Evolutionary conservation across 768 basidiomycete species (phyloP).

Genomic region (Agaricus blazei): DNA sequence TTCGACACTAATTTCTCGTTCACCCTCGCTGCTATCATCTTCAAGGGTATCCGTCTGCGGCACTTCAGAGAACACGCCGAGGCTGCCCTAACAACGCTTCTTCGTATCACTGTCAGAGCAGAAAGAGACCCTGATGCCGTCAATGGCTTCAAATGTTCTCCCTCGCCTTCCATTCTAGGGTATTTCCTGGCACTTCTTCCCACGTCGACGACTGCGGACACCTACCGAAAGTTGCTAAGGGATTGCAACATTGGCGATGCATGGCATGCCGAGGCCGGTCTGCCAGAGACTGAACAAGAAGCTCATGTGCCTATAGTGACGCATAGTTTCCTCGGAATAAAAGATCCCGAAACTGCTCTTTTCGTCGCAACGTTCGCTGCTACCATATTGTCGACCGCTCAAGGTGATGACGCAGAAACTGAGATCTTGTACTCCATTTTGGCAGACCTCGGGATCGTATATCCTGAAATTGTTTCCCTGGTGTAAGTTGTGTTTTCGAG

Average conservation of each 20-base stretch:
- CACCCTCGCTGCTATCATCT: conserved; percentile 74
- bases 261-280: conserved; percentile 33
- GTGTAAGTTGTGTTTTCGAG: conserved; percentile 46
- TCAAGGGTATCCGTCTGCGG: conserved; percentile 79
- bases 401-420: conserved; percentile 77
- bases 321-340: conserved; percentile 53
- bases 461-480: conserved; percentile 69
- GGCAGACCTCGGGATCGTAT: conserved; percentile 59
- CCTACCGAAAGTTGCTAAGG: conserved; percentile 56
- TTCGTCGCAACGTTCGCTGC: conserved; percentile 71
- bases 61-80: conserved; percentile 58
- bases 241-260: conserved; percentile 55
- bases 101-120: conserved; percentile 53
- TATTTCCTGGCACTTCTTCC: conserved; percentile 80
- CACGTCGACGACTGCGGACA: conserved; percentile 49
- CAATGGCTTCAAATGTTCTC: conserved; percentile 37
- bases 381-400: conserved; percentile 68
- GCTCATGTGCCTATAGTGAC: conserved; percentile 48
- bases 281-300: conserved; percentile 34
- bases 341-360: conserved; percentile 61
- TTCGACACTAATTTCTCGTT: conserved; percentile 81
- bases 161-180: conserved; percentile 59
- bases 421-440: conserved; percentile 76
- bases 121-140: conserved; percentile 23
- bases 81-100: conserved; percentile 54